Conservation (phyloP, 2,329 filamentous ascomycete species). For the Aspergillus tubingensis region DNA sequence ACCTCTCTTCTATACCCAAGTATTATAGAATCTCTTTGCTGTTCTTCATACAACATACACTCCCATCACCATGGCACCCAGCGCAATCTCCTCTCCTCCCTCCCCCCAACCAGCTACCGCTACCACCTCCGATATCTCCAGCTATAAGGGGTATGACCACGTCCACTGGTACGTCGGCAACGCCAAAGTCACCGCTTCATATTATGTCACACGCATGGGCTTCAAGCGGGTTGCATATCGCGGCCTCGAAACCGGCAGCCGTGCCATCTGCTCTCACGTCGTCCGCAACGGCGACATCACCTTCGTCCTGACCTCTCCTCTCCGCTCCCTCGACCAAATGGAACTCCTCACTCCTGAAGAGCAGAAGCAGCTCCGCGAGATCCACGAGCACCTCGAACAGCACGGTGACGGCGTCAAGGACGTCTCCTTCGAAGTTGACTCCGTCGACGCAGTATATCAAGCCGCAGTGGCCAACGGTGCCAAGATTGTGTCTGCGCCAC, state of each 20-base stretch:
- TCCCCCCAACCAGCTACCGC: conserved; percentile 16
- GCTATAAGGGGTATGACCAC: conserved; percentile 82
- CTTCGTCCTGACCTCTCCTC: conserved; percentile 46
- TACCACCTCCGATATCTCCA: conserved; percentile 31
- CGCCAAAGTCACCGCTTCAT: conserved; percentile 89
- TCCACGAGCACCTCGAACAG: conserved; percentile 78
- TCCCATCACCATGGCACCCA: conserved; percentile 30
- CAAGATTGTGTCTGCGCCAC: conserved; percentile 46
- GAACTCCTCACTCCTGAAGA: conserved; percentile 61
- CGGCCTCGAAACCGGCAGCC: conserved; percentile 83
- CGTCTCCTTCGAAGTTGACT: conserved; percentile 91
- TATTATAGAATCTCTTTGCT: not conserved
- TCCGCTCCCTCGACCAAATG: conserved; percentile 64
- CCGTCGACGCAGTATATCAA: conserved; percentile 76
- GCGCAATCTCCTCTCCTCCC: conserved; percentile 31
- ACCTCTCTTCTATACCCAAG: not conserved
- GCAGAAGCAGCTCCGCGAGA: conserved; percentile 66
- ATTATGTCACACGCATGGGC: conserved; percentile 84
- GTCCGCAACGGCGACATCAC: conserved; percentile 46
- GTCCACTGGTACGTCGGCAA: conserved; percentile 97
- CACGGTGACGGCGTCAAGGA: conserved; percentile 96
- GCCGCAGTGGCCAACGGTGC: conserved; percentile 63
- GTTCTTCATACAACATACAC: not conserved
- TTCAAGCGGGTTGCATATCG: conserved; percentile 81
- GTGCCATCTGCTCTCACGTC: conserved; percentile 80